Base-by-base conservation (phyloP, 2,329 filamentous ascomycete genomes). In the Aspergillus sp. region DNA sequence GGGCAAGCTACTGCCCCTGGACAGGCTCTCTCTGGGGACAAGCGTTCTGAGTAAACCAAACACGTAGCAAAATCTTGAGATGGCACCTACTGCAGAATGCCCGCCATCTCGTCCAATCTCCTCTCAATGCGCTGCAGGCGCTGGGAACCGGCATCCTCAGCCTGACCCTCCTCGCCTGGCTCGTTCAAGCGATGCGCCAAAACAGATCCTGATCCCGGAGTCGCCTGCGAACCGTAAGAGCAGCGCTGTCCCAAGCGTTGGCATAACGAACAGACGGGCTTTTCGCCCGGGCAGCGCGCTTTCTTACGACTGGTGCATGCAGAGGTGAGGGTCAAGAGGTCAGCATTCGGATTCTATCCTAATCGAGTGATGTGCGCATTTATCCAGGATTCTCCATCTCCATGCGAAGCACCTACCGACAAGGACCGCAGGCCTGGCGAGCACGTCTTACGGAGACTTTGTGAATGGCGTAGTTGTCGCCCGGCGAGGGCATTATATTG, bases 221-320 rank as follows among this genome's bases (percentile, higher is more conserved):
- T 7, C 14, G 57, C 47, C 54, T 63, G 65, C 16, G 60, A 29
- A 20, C 49, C 63, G 26, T 70, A 70, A 12, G 62, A 52, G 45
- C 68, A 70, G 9, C 49, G 51, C 52, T 70, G 68, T 5, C 67
- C 66, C 20, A 70, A 31, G 36, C 68, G 52, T 20, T 65, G 62
- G 49, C 67, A 70, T 7, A 69, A 31, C 36, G 68, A 68, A 39
- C 68, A 70, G 46, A 49, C 49, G 2, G 68, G 68, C n/a, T 68
- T 69, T 29, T 70, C 68, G n/a, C 68, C 68, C 4, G 68, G 68
- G 16, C 68, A 70, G 11, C 68, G 68, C 6, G 68, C 68, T 49
- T 70, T 70, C 39, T 70, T 70, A 49, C 67, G 68, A 49, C 68
- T 69, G 32, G 32, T 11, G 10, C 12, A 2, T 7, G 20, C 10